phyloP scores from a whole-genome alignment of 257 asterid genomes.

The Solanum etuberosum region DNA sequence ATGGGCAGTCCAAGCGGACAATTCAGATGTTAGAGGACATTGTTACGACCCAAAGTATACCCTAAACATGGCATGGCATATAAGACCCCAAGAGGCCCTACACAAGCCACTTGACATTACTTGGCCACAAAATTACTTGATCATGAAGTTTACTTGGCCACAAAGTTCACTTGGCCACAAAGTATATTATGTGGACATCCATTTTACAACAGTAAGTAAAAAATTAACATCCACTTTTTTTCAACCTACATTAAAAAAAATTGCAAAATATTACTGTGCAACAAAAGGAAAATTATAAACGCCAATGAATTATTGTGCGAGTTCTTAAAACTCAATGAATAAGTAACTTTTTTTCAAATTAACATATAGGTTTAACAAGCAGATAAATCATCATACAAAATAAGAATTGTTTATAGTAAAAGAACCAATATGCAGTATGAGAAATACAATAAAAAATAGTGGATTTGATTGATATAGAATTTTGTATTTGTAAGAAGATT shows the following conservation, averaged over 20 bases:
- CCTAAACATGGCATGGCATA: no score
- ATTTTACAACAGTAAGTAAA: background rate
- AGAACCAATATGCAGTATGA: background rate
- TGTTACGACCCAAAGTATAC: no score
- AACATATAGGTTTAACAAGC: background rate
- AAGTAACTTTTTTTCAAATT: background rate
- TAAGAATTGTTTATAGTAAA: background rate
- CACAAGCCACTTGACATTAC: no score
- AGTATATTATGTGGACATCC: background rate
- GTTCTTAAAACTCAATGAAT: background rate
- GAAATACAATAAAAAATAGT: background rate
- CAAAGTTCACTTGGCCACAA: no score
- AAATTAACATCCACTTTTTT: background rate
- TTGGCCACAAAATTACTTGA: no score
- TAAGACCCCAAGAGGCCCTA: no score
- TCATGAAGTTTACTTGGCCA: no score
- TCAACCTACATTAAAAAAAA: background rate
- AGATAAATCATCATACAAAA: background rate
- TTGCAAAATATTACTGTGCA: background rate
- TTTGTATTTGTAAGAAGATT: no score
- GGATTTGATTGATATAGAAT: background rate
- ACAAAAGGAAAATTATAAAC: background rate
- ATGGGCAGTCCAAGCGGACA: no score
- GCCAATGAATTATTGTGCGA: background rate
- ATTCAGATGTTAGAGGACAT: no score